Percentiles rank a stretch among this genome's conserved stretches.
These are phyloP conservation scores for Lipomyces yarrowii DNA, from an alignment of 1,139 yeast genomes.

Conservation along the genomic window DNA sequence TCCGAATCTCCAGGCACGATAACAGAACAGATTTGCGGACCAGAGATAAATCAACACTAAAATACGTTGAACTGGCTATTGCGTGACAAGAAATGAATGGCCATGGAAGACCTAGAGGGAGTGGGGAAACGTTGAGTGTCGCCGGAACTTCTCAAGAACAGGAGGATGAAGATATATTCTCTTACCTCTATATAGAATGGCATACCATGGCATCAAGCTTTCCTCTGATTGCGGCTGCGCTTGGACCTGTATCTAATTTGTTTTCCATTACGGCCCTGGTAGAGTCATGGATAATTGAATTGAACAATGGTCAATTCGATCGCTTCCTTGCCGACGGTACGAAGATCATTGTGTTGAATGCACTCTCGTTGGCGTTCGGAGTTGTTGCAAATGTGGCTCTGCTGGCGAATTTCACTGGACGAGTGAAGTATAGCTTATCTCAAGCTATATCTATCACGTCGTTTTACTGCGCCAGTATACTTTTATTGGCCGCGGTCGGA, in stretches of 20 bases:
- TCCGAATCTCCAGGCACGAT: background rate
- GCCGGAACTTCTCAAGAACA: background rate
- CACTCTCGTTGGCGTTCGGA: slow-evolving; percentile 64
- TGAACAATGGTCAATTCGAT: slow-evolving; percentile 21
- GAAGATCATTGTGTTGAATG: slow-evolving; percentile 58
- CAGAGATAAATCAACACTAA: background rate
- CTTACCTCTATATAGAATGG: slow-evolving; percentile 47
- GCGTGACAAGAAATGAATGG: background rate
- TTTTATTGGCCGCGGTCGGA: slow-evolving; percentile 46
- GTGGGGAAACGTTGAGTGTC: background rate
- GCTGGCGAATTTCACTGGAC: slow-evolving; percentile 64
- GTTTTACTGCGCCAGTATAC: slow-evolving; percentile 60
- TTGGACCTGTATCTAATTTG: slow-evolving; percentile 78
- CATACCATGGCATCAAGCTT: slow-evolving; percentile 63
- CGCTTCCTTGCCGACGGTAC: slow-evolving; percentile 48
- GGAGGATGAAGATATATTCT: background rate
- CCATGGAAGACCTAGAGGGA: background rate
- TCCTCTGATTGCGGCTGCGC: slow-evolving; percentile 73
- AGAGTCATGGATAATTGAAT: slow-evolving; percentile 61
- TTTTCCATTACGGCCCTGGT: slow-evolving; percentile 69
- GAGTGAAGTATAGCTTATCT: slow-evolving; percentile 57
- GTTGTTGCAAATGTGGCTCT: slow-evolving; percentile 65
- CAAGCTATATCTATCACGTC: slow-evolving; percentile 64
- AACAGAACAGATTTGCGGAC: background rate
- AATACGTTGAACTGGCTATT: background rate